phyloP scores from a whole-genome alignment of 23 red algal species.

The Gracilaria gracilis region DNA sequence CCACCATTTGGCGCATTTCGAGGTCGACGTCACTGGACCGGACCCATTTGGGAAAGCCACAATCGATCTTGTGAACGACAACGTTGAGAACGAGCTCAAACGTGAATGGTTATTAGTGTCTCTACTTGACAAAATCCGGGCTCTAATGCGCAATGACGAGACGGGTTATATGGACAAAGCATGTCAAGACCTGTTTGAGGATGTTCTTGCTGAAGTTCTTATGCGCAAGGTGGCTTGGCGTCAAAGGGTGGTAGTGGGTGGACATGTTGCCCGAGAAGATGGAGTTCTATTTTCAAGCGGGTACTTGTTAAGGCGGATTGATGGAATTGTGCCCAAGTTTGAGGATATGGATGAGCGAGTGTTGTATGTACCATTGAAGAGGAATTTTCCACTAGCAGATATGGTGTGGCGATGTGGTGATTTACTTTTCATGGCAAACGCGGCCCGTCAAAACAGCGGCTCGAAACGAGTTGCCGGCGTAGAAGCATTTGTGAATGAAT shows the following conservation, averaged over 20 bases:
- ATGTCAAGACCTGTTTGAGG: background rate
- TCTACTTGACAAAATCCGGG: background rate
- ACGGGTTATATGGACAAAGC: conserved; percentile 1
- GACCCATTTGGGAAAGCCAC: background rate
- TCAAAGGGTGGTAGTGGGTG: background rate
- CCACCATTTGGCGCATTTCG: conserved; percentile 7
- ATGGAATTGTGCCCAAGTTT: background rate
- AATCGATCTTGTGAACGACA: conserved; percentile 19
- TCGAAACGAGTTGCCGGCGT: conserved; percentile 6
- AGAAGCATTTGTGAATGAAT: background rate
- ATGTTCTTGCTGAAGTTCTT: background rate
- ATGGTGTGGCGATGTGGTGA: background rate
- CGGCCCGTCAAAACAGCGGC: background rate
- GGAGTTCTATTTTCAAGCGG: background rate
- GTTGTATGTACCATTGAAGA: background rate
- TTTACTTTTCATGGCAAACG: background rate
- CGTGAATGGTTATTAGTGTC: background rate
- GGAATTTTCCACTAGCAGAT: background rate
- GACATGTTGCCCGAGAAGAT: background rate
- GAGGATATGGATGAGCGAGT: background rate
- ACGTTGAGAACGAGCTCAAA: background rate
- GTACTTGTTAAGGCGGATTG: background rate
- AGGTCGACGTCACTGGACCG: background rate
- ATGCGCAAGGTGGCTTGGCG: background rate
- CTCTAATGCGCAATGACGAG: conserved; percentile 10